phyloP scores from a whole-genome alignment of 805 yeast species.

The Wickerhamiella kazuoi region DNA sequence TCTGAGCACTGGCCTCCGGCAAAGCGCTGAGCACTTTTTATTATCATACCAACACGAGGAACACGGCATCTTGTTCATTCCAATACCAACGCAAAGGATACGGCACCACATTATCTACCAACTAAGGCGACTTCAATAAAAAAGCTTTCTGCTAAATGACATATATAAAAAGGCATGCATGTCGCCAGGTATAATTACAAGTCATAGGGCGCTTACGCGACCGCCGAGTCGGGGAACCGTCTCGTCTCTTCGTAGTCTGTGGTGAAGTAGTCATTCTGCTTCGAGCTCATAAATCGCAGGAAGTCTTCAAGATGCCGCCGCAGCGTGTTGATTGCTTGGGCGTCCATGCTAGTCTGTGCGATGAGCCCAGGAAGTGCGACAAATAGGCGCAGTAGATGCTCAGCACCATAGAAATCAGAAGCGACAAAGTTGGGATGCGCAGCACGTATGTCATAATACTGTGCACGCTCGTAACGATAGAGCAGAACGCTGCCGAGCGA shows the following conservation, averaged over 20 bases:
- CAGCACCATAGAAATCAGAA: conserved; percentile 52
- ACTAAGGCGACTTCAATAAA: too few species aligned
- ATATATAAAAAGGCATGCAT: too few species aligned
- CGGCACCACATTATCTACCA: not conserved
- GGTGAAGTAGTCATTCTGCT: conserved; percentile 24
- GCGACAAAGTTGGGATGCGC: conserved; percentile 19
- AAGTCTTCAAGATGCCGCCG: conserved; percentile 38
- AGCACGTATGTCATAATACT: conserved; percentile 36
- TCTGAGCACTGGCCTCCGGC: too few species aligned
- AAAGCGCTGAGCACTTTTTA: too few species aligned
- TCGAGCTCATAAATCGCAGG: conserved; percentile 32
- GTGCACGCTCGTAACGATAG: conserved; percentile 63
- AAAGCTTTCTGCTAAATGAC: too few species aligned
- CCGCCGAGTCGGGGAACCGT: not conserved
- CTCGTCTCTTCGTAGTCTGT: conserved; percentile 26
- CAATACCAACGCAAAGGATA: too few species aligned
- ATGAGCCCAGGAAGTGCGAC: conserved; percentile 72
- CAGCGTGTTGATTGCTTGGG: conserved; percentile 42
- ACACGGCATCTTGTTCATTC: too few species aligned
- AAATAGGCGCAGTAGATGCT: conserved; percentile 62
- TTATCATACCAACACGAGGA: too few species aligned
- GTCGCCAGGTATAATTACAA: too few species aligned
- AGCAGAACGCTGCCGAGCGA: conserved; percentile 50
- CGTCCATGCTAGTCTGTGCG: conserved; percentile 63
- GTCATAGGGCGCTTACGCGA: not conserved